Base-by-base conservation (phyloP, 225 moss, liverwort and hornwort species). In the Neckera pumila region DNA sequence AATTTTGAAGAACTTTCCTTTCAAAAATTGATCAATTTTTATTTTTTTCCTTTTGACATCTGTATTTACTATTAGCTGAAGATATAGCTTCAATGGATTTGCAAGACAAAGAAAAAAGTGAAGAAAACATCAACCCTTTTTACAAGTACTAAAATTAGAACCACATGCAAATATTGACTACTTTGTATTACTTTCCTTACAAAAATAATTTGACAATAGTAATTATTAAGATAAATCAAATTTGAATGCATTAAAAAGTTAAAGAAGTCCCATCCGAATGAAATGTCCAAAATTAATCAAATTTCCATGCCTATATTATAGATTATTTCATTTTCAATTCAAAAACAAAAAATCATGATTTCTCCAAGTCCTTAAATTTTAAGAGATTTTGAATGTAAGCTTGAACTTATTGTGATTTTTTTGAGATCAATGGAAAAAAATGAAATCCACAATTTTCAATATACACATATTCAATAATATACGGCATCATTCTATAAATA, bases 381-480 rank as follows among this genome's bases (percentile, higher is more conserved):
- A 0, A 12, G 1, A 7, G 4, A 22, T 69, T 38, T 21, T 38
- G 3, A 67, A 22, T 22, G 67, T 12, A n/a, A 21, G 7, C 2
- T 3, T 67, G 22, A n/a, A 21, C 22, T 67, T 67, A 22, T 22
- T 67, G 22, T 38, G 22, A 69, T 69, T 38, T n/a, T 69, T 2
- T 23, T 13, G 13, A 23, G 4, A 69, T 13, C 4, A 22, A 38
- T 22, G 23, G 12, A 13, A 23, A n/a, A 65, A 23, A 38, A 21
- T n/a, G 2, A 10, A 67, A 38, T 23, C 13, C 2, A 21, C 2
- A 13, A 23, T 38, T 69, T 69, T 23, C 13, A 38, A 69, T 23
- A 23, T 69, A 13, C 2, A 0, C 0, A 0, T 69, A 38, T 23
- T 69, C 13, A 13, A 69, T 13, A 8, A 23, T 12, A 0, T 38